These are phyloP conservation scores for Aspergillus piperis DNA, from an alignment of 2,329 filamentous ascomycete species.

Conservation along the genomic window DNA sequence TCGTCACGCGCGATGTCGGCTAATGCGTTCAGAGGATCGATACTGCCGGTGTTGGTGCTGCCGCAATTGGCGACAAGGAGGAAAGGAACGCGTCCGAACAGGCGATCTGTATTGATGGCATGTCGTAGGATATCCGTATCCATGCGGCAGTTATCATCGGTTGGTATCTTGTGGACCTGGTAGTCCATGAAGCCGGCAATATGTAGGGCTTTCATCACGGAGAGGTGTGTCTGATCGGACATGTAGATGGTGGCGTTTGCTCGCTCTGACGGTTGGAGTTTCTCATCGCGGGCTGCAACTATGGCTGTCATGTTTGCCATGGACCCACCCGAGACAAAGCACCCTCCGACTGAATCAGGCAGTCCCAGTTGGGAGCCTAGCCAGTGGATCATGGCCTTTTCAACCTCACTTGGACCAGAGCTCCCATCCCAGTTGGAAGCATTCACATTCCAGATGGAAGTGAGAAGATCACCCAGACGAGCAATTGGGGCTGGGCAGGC, in stretches of 20 bases:
- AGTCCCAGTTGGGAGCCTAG: slow-evolving; percentile 16
- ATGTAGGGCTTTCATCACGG: slow-evolving; percentile 15
- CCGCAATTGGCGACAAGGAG: slow-evolving; percentile 23
- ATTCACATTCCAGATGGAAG: neutral
- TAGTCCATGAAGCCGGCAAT: slow-evolving; percentile 19
- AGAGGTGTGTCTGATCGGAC: slow-evolving; percentile 23
- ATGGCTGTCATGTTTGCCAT: slow-evolving; percentile 27
- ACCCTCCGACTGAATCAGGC: slow-evolving; percentile 17
- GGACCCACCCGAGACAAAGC: slow-evolving; percentile 24
- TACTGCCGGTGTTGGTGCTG: slow-evolving; percentile 21
- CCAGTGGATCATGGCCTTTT: slow-evolving; percentile 19
- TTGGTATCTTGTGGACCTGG: slow-evolving; percentile 18
- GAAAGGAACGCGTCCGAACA: slow-evolving; percentile 14
- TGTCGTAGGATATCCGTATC: neutral
- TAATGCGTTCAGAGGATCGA: slow-evolving; percentile 22
- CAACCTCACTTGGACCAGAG: slow-evolving; percentile 17
- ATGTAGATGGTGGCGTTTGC: slow-evolving; percentile 18
- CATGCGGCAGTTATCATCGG: slow-evolving; percentile 12
- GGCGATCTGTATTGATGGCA: slow-evolving; percentile 9
- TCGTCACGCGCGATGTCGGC: slow-evolving; percentile 12
- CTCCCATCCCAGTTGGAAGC: neutral
- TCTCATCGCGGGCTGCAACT: slow-evolving; percentile 21
- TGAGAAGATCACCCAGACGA: neutral
- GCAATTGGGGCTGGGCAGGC: neutral
- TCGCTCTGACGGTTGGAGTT: neutral